Evolutionary conservation across 2,329 filamentous ascomycete genomes (phyloP), one percentile per base, ranked within the genome.

Genomic region (Trichophyton simii): DNA sequence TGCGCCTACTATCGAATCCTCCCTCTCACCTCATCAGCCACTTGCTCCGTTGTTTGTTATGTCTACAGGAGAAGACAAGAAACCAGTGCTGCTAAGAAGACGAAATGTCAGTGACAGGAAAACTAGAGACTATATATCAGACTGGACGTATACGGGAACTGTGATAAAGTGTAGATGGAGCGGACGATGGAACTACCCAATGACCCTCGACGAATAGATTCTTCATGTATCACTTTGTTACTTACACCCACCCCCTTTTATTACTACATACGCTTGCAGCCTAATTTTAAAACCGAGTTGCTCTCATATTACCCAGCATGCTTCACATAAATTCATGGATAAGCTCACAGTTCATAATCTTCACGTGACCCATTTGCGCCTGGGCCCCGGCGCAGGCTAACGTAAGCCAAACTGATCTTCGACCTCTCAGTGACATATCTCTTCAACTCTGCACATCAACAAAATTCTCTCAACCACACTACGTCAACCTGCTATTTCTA

Each of bases 101-200:
- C 34, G 41, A 22, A 48, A 59, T 25, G 41, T 59, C 7, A 46
- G 42, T n/a, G 42, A 59, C 13, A 25, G 57, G 41, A 25, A 20
- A 59, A 34, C n/a, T 15, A 34, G 7, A 25, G 57, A 42, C 8
- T 59, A 59, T 59, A 59, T 48, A 15, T 25, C 57, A 15, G 46
- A 48, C 41, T 59, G 57, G 57, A 59, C 57, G 18, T 59, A 46
- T 48, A 22, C 41, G 28, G 57, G 57, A 28, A 59, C 57, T 20
- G 20, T 42, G n/a, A 34, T 48, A 20, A 59, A 44, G 31, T 59
- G 57, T 7, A 46, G n/a, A 59, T 59, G 38, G 57, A 59, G 42
- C 48, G 57, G 57, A 28, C 22, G 34, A 22, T 58, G 55, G 55
- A 58, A 58, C 15, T 58, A 41, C 34, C 55, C 55, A 22, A 41